Percentiles rank a stretch among this genome's conserved stretches.
Evolutionary conservation across 345 rosid species (phyloP).

Genomic region (Corymbia maculata): DNA sequence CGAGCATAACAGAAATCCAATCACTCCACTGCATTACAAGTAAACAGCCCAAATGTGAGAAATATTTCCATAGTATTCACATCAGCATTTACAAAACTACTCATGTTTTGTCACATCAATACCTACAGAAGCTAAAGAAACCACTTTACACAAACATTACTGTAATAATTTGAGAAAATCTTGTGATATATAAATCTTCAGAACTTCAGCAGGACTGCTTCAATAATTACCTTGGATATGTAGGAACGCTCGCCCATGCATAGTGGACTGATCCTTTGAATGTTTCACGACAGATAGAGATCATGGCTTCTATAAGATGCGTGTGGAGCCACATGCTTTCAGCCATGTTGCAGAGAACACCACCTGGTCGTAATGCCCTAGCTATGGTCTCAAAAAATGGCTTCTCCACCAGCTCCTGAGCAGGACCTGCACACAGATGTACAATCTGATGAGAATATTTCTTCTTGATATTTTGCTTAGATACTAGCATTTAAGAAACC

Average conservation of each 20-base stretch:
- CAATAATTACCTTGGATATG: slow-evolving; percentile 73
- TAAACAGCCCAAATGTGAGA: background rate
- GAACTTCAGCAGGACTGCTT: background rate
- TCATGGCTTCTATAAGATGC: slow-evolving; percentile 83
- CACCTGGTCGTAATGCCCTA: slow-evolving; percentile 80
- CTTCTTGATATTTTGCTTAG: background rate
- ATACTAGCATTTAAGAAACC: background rate
- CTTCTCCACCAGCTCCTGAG: slow-evolving; percentile 87
- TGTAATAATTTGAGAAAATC: background rate
- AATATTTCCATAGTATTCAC: background rate
- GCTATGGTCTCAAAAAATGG: slow-evolving; percentile 85
- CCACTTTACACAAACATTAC: background rate
- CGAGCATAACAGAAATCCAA: slow-evolving; percentile 80
- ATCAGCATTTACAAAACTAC: background rate
- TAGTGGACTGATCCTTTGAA: slow-evolving; percentile 82
- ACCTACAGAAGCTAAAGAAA: background rate
- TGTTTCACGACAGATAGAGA: slow-evolving; percentile 56
- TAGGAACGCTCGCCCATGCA: slow-evolving; percentile 97
- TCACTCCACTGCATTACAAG: slow-evolving; percentile 59
- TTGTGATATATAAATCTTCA: background rate
- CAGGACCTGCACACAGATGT: slow-evolving; percentile 52
- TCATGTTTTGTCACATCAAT: background rate
- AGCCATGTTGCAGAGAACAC: slow-evolving; percentile 93
- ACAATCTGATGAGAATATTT: background rate
- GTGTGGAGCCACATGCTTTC: slow-evolving; percentile 99